Evolutionary conservation across 192 early-diverging fungal genomes (phyloP).

Genomic region (Umbelopsis sp.): DNA sequence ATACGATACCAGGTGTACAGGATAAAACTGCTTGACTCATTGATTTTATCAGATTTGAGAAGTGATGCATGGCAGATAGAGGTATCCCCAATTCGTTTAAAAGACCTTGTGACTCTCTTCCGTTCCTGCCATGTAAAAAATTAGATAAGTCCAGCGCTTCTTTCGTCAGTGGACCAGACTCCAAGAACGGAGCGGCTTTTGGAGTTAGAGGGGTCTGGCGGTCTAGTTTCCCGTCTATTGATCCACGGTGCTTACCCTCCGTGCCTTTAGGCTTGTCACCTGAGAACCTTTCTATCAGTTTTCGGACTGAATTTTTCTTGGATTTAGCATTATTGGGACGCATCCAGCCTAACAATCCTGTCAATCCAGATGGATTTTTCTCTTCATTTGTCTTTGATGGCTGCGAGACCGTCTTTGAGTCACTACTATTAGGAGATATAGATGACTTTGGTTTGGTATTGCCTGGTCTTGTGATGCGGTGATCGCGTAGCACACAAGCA

Average conservation of each 20-base stretch:
- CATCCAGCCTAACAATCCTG: not conserved
- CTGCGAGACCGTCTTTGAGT: not conserved
- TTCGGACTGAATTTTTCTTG: not conserved
- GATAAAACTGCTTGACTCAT: conserved; percentile 71
- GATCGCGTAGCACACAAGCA: conserved; percentile 67
- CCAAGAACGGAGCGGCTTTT: not conserved
- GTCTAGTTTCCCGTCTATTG: not conserved
- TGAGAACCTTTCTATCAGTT: not conserved
- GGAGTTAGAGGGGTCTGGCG: not conserved
- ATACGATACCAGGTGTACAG: conserved; percentile 75
- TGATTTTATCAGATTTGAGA: conserved; percentile 46
- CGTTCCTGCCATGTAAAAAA: not conserved
- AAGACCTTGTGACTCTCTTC: conserved; percentile 23
- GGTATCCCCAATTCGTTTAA: conserved; percentile 25
- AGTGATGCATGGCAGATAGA: conserved; percentile 39
- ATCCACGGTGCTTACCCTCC: not conserved
- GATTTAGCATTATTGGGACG: not conserved
- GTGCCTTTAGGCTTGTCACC: not conserved
- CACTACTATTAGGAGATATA: not conserved
- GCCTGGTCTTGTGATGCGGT: conserved; percentile 50
- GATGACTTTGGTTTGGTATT: not conserved
- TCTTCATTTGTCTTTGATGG: not conserved
- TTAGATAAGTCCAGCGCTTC: not conserved
- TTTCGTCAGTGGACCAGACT: not conserved
- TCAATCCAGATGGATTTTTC: not conserved